Conservation (phyloP, 2,329 filamentous ascomycete species). For the Phyllosticta ampelicida region DNA sequence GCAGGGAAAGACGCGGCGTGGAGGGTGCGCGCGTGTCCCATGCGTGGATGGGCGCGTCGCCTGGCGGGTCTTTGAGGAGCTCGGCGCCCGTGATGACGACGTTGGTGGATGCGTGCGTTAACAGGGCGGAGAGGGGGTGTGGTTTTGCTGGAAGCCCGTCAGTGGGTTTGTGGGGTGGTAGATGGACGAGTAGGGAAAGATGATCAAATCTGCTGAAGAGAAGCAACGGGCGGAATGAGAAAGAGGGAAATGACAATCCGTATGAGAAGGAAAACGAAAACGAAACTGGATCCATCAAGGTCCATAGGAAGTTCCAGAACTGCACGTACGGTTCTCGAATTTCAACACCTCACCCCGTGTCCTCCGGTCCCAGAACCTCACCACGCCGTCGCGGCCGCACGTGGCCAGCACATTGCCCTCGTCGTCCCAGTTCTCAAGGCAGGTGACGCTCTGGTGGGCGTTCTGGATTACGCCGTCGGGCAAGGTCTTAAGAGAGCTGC, state of each 20-base stretch:
- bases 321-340: slow-evolving; percentile 24
- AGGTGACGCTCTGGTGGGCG: slow-evolving; percentile 53
- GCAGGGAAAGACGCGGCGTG: slow-evolving; percentile 28
- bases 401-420: slow-evolving; percentile 50
- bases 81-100: slow-evolving; percentile 65
- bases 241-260: neutral
- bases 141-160: slow-evolving; percentile 31
- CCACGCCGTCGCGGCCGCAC: slow-evolving; percentile 58
- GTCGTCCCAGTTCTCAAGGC: slow-evolving; percentile 46
- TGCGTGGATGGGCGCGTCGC: slow-evolving; percentile 27
- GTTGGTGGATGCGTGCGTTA: slow-evolving; percentile 45
- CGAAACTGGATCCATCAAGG: neutral
- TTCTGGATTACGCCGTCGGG: slow-evolving; percentile 38
- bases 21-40: slow-evolving; percentile 29
- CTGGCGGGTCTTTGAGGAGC: slow-evolving; percentile 42
- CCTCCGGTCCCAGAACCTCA: slow-evolving; percentile 57
- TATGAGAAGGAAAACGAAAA: neutral
- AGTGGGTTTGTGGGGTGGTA: neutral
- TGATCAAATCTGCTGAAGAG: no score
- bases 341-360: slow-evolving; percentile 36
- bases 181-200: no score
- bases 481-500: slow-evolving; percentile 43
- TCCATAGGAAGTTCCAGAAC: neutral
- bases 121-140: slow-evolving; percentile 53
- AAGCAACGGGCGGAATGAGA: neutral